Conservation (phyloP, 2,329 filamentous ascomycete species). For the Talaromyces sp. region DNA sequence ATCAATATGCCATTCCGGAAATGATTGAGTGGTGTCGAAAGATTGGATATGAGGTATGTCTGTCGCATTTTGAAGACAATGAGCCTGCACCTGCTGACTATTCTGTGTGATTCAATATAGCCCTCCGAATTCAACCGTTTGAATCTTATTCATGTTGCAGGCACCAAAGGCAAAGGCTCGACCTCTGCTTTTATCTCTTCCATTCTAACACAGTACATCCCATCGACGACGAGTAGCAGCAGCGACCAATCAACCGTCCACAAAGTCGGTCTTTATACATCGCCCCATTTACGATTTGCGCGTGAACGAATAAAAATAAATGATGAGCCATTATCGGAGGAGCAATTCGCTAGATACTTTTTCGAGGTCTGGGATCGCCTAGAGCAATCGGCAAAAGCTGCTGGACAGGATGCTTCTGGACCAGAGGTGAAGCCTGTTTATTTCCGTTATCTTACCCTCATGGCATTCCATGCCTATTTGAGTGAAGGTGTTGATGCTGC, state of each 20-base stretch:
- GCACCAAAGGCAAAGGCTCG: constrained; percentile 91
- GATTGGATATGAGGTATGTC: constrained; percentile 66
- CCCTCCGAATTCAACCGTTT: constrained; percentile 57
- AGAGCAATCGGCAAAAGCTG: constrained; percentile 49
- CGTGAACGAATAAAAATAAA: constrained; percentile 81
- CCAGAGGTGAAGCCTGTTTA: constrained; percentile 72
- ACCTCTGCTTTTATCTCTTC: constrained; percentile 78
- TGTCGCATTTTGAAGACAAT: constrained; percentile 13
- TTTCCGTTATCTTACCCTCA: constrained; percentile 83
- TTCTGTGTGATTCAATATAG: constrained; percentile 32
- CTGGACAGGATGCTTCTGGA: constrained; percentile 48
- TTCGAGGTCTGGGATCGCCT: constrained; percentile 76
- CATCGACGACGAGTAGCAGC: constrained; percentile 22
- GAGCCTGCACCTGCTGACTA: neutral
- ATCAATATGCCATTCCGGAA: constrained; percentile 71
- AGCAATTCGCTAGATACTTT: constrained; percentile 69
- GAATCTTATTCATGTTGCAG: constrained; percentile 75
- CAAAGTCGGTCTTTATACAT: constrained; percentile 75
- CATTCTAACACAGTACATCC: constrained; percentile 63
- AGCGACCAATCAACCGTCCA: constrained; percentile 32
- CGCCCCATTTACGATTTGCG: constrained; percentile 76
- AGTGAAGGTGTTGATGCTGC: constrained; percentile 69
- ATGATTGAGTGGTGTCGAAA: constrained; percentile 72
- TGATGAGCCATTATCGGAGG: constrained; percentile 62
- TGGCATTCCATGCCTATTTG: constrained; percentile 81